Evolutionary conservation across 129 eudicot genomes (phyloP).

Genomic region (Chrysanthemum lavandulifolium): DNA sequence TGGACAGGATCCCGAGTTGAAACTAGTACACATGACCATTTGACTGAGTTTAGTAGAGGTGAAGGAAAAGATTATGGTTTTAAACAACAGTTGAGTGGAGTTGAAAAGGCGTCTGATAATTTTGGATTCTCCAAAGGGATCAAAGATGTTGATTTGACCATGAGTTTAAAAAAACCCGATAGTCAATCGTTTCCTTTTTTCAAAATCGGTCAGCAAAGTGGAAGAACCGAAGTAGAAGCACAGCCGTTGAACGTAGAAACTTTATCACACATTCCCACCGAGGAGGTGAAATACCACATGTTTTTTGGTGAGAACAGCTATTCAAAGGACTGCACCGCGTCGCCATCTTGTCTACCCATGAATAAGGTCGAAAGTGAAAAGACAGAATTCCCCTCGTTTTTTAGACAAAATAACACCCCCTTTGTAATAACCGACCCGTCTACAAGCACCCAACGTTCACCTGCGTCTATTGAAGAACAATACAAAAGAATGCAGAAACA

Average conservation of each 20-base stretch:
- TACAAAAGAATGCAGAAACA: constrained; percentile 40
- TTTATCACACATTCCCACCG: constrained; percentile 30
- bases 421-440: constrained; percentile 30
- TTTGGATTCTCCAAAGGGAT: constrained; percentile 33
- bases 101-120: constrained; percentile 33
- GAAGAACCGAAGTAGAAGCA: constrained; percentile 4
- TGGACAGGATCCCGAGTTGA: constrained; percentile 48
- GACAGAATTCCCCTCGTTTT: constrained; percentile 17
- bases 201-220: constrained; percentile 25
- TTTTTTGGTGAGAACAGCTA: constrained; percentile 38
- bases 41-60: constrained; percentile 11
- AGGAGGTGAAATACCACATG: constrained; percentile 41
- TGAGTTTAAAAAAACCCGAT: constrained; percentile 37
- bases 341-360: too few relatives aligned
- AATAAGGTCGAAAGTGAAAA: constrained; percentile 25
- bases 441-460: constrained; percentile 30
- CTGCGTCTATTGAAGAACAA: constrained; percentile 32
- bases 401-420: constrained; percentile 29
- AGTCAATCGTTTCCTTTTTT: constrained; percentile 28
- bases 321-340: background rate
- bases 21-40: constrained; percentile 21
- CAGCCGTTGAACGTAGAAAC: constrained; percentile 18
- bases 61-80: constrained; percentile 8
- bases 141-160: constrained; percentile 35
- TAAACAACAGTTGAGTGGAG: constrained; percentile 23